Percentiles rank a stretch among this genome's conserved stretches.
phyloP scores from a whole-genome alignment of 148 eudicot species.

The Chenopodium album region DNA sequence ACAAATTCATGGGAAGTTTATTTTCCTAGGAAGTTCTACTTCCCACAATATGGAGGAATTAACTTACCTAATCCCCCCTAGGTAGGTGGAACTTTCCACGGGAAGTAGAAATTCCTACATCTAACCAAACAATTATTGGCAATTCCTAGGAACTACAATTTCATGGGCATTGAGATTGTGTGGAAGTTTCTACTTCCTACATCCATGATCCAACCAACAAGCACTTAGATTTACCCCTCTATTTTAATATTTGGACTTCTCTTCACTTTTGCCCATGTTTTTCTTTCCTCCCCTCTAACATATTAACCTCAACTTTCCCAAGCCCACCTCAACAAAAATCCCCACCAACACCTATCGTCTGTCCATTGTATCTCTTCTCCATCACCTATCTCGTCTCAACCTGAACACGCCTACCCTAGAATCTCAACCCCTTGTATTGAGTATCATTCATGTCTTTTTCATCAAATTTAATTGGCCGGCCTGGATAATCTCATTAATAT shows the following conservation, averaged over 20 bases:
- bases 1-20: no score
- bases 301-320: neutral
- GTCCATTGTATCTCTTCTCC: neutral
- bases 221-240: no score
- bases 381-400: neutral
- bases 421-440: neutral
- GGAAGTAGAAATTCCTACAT: no score
- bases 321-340: neutral
- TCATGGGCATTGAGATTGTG: no score
- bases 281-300: neutral
- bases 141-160: no score
- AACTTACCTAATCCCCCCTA: no score
- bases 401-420: neutral
- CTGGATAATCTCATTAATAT: neutral
- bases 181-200: no score
- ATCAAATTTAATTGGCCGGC: neutral
- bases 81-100: no score
- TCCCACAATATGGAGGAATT: no score
- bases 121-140: no score
- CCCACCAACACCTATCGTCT: neutral
- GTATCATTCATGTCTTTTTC: neutral
- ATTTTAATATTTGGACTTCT: neutral
- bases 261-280: neutral
- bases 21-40: no score
- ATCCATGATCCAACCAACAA: no score